Conservation (phyloP, 495 filamentous ascomycete genomes). For the Aspergillus kassunensis region DNA sequence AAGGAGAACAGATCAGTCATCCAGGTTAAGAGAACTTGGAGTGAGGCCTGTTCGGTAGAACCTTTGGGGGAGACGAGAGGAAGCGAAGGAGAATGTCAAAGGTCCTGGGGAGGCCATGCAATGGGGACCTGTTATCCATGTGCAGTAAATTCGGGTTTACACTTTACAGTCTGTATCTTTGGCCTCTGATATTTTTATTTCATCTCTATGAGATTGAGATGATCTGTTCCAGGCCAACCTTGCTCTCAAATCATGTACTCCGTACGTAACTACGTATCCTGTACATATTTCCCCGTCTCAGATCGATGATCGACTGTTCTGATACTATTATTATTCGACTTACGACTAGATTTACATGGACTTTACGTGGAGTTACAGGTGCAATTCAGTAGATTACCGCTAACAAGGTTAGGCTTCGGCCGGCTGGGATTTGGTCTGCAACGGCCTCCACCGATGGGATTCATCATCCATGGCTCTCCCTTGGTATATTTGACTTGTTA, state of each 20-base stretch:
- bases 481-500: background rate
- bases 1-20: constrained; percentile 14
- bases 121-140: background rate
- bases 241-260: too few relatives aligned
- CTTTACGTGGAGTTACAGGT: too few relatives aligned
- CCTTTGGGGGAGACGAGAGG: background rate
- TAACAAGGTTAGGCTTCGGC: constrained; percentile 9
- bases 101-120: background rate
- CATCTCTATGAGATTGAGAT: too few relatives aligned
- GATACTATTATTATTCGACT: constrained; percentile 6
- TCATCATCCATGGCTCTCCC: constrained; percentile 9
- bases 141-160: too few relatives aligned
- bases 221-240: too few relatives aligned
- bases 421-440: too few relatives aligned
- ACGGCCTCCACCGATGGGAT: too few relatives aligned
- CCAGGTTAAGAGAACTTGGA: constrained; percentile 1
- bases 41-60: too few relatives aligned
- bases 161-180: too few relatives aligned
- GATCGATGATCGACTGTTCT: constrained; percentile 2
- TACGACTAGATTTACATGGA: background rate
- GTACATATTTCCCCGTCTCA: background rate
- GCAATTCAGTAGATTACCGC: background rate
- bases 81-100: background rate
- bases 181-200: too few relatives aligned
- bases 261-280: background rate